These are phyloP conservation scores for Paecilomyces formosus DNA, from an alignment of 2,329 filamentous ascomycete species.

Conservation along the genomic window DNA sequence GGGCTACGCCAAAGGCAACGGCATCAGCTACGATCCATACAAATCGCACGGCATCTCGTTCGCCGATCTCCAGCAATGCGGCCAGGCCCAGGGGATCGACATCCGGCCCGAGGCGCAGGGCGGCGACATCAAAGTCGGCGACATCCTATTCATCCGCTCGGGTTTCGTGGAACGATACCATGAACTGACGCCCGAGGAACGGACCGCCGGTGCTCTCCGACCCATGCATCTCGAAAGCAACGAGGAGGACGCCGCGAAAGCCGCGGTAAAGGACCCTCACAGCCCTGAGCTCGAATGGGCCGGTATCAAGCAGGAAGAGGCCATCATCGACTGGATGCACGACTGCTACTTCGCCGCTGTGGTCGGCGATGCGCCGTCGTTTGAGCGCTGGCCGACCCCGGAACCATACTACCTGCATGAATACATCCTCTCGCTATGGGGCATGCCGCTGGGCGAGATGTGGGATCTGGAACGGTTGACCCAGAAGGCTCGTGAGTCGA, in stretches of 20 bases:
- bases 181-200: constrained; percentile 30
- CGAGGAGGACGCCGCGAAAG: constrained; percentile 29
- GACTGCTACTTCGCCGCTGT: constrained; percentile 62
- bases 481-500: constrained; percentile 24
- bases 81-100: constrained; percentile 52
- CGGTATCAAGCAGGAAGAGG: constrained; percentile 47
- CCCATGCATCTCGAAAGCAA: constrained; percentile 10
- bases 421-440: constrained; percentile 36
- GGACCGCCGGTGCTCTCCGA: constrained; percentile 23
- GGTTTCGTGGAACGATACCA: constrained; percentile 56
- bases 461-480: constrained; percentile 35
- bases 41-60: constrained; percentile 48
- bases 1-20: constrained; percentile 43
- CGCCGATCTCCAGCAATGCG: constrained; percentile 51
- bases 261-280: constrained; percentile 14
- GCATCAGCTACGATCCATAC: constrained; percentile 46
- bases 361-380: constrained; percentile 54
- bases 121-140: constrained; percentile 51
- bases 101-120: constrained; percentile 50
- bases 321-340: constrained; percentile 59
- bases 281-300: constrained; percentile 29
- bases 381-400: constrained; percentile 55
- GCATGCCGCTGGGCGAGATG: constrained; percentile 40
- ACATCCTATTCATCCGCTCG: constrained; percentile 59
- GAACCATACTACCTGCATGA: constrained; percentile 30